These are phyloP conservation scores for Cryptococcus amylolentus DNA, from an alignment of 1,284 basidiomycete genomes.

Conservation along the genomic window DNA sequence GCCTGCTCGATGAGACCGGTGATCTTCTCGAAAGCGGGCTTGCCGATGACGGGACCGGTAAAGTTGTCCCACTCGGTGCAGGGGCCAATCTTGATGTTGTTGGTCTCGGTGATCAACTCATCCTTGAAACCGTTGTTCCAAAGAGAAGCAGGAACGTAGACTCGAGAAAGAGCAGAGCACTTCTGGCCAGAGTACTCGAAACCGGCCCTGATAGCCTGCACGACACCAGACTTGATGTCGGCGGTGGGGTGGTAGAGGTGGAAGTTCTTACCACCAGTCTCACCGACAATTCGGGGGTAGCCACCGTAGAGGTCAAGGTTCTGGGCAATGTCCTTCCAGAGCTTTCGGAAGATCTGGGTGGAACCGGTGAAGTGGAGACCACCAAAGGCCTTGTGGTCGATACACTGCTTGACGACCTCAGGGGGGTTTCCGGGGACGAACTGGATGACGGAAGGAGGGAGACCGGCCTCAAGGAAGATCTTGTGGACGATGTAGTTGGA, in stretches of 20 bases:
- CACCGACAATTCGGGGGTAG: conserved; percentile 94
- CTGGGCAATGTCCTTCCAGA: conserved; percentile 92
- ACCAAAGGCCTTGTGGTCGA: conserved; percentile 75
- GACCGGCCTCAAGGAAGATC: conserved; percentile 88
- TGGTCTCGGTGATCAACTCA: conserved; percentile 67
- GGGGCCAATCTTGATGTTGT: conserved; percentile 80
- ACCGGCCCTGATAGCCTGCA: conserved; percentile 82
- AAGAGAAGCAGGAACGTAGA: conserved; percentile 82
- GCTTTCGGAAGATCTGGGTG: conserved; percentile 85
- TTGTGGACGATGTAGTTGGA: conserved; percentile 91
- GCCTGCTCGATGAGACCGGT: conserved; percentile 81
- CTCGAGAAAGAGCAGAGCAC: conserved; percentile 87
- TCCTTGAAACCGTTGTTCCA: conserved; percentile 89
- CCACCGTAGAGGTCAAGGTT: conserved; percentile 81
- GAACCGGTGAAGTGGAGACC: conserved; percentile 96
- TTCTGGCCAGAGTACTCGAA: conserved; percentile 99
- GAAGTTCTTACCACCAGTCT: conserved; percentile 97
- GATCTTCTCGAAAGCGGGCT: conserved; percentile 81
- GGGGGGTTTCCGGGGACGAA: conserved; percentile 86
- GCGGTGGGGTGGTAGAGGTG: conserved; percentile 87
- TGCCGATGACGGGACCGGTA: conserved; percentile 92
- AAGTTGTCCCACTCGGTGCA: conserved; percentile 79
- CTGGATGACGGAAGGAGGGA: conserved; percentile 93
- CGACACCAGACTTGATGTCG: conserved; percentile 79
- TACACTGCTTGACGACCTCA: conserved; percentile 75